Evolutionary conservation across 805 yeast genomes (phyloP).

Genomic region (Blastobotrys parvus): DNA sequence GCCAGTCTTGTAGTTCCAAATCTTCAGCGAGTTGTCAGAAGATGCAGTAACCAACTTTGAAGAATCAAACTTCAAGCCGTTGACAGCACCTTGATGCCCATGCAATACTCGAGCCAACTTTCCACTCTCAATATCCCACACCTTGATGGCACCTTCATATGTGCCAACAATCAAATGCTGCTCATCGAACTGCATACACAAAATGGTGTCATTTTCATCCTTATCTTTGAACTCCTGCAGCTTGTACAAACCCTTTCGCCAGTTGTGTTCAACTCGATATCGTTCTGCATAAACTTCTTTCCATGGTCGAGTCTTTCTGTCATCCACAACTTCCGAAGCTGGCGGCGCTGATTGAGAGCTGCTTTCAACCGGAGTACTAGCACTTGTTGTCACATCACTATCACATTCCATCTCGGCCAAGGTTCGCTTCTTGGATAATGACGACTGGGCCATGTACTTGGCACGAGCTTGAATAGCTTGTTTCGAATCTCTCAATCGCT

Average conservation of each 20-base stretch:
- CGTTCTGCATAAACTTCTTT: constrained; percentile 89
- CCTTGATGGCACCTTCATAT: constrained; percentile 78
- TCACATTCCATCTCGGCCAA: background rate
- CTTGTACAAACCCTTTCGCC: constrained; percentile 77
- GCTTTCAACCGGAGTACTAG: constrained; percentile 1
- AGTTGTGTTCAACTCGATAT: constrained; percentile 82
- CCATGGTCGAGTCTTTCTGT: constrained; percentile 71
- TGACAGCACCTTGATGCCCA: constrained; percentile 87
- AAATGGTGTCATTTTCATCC: constrained; percentile 62
- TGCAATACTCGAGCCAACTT: constrained; percentile 63
- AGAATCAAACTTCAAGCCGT: constrained; percentile 76
- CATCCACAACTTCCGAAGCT: background rate
- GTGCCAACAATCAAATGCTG: constrained; percentile 82
- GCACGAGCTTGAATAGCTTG: constrained; percentile 24
- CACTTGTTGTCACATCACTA: background rate
- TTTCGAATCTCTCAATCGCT: constrained; percentile 28
- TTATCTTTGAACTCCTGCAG: constrained; percentile 56
- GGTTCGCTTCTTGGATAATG: constrained; percentile 1
- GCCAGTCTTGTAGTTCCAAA: constrained; percentile 95
- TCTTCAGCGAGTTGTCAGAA: constrained; percentile 81
- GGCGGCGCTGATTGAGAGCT: background rate
- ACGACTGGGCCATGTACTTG: constrained; percentile 3
- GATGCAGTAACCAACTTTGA: constrained; percentile 90
- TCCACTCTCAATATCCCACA: constrained; percentile 88
- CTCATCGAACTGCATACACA: constrained; percentile 78